Percentiles rank a stretch among this genome's conserved stretches.
Evolutionary conservation across 139 green algal genomes (phyloP).

Genomic region (Chlamydomonas applanata): DNA sequence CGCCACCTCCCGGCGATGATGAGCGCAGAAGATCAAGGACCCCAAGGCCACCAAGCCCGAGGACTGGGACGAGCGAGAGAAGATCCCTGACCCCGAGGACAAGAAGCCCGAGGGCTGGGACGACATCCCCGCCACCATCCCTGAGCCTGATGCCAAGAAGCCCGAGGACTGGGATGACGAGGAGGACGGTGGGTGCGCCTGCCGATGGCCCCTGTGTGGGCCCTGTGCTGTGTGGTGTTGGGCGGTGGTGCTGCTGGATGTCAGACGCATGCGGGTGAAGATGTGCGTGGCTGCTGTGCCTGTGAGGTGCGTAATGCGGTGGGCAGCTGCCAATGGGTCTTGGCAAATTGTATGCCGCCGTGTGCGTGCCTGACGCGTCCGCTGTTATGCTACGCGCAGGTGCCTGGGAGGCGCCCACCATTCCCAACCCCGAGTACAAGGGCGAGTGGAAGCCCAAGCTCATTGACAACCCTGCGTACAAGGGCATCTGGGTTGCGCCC

Average conservation of each 20-base stretch:
- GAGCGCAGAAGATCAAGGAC: constrained; percentile 51
- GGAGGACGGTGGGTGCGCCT: constrained; percentile 72
- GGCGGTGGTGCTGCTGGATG: background rate
- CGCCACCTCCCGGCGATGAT: too few relatives aligned
- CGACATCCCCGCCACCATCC: constrained; percentile 72
- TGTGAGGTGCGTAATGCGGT: too few relatives aligned
- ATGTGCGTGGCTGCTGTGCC: too few relatives aligned
- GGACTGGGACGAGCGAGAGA: constrained; percentile 84
- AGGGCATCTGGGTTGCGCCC: constrained; percentile 81
- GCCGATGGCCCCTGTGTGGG: too few relatives aligned
- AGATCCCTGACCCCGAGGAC: constrained; percentile 75
- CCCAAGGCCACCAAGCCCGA: constrained; percentile 84
- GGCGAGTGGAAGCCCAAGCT: constrained; percentile 83
- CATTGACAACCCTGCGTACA: constrained; percentile 65
- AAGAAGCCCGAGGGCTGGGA: constrained; percentile 78
- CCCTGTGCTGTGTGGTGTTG: too few relatives aligned
- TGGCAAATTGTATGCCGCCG: too few relatives aligned
- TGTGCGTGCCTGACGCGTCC: background rate
- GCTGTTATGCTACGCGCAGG: constrained; percentile 3
- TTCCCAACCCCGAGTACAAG: constrained; percentile 90
- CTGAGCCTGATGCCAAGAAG: constrained; percentile 78
- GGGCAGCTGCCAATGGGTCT: too few relatives aligned
- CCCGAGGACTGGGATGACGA: constrained; percentile 91
- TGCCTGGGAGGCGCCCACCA: constrained; percentile 77
- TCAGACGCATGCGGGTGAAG: background rate